These are phyloP conservation scores for Zygotorulaspora sp. DNA, from an alignment of 805 yeast genomes.

Conservation along the genomic window DNA sequence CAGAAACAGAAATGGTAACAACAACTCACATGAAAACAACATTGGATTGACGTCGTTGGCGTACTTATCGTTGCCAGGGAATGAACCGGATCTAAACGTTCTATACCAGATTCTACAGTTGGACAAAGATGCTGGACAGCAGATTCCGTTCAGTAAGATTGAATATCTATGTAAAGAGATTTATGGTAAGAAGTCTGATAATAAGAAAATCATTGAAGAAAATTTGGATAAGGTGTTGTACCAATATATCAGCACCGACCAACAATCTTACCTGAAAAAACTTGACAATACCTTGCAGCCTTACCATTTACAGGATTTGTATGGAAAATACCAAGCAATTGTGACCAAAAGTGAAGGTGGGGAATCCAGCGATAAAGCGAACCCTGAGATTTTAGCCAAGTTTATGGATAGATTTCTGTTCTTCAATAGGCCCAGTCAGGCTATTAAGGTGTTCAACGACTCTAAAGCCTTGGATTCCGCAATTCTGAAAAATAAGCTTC, in stretches of 20 bases:
- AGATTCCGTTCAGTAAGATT: conserved; percentile 15
- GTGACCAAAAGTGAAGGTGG: neutral
- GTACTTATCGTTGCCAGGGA: conserved; percentile 24
- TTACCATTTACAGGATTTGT: conserved; percentile 14
- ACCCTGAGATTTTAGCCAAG: conserved; percentile 16
- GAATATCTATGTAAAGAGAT: conserved; percentile 5
- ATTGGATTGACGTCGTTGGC: conserved; percentile 25
- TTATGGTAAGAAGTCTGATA: conserved; percentile 1
- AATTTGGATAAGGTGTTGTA: conserved; percentile 11
- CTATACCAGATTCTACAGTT: conserved; percentile 26
- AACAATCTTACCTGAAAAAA: conserved; percentile 11
- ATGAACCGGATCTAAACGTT: conserved; percentile 19
- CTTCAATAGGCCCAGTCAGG: conserved; percentile 19
- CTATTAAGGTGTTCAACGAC: conserved; percentile 20
- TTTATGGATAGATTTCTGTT: conserved; percentile 26
- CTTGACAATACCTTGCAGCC: conserved; percentile 14
- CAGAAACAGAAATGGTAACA: conserved; percentile 10
- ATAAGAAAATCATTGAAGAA: neutral
- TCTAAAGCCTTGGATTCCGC: conserved; percentile 18
- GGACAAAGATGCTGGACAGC: conserved; percentile 10
- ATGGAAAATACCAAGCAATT: conserved; percentile 9
- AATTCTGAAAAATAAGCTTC: conserved; percentile 18
- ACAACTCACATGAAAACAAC: conserved; percentile 21
- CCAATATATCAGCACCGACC: conserved; percentile 12
- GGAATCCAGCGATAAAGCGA: conserved; percentile 2